Percentiles rank a stretch among this genome's conserved stretches.
Conservation (phyloP, 2,329 filamentous ascomycete species). For the Calonectria hongkongensis region DNA sequence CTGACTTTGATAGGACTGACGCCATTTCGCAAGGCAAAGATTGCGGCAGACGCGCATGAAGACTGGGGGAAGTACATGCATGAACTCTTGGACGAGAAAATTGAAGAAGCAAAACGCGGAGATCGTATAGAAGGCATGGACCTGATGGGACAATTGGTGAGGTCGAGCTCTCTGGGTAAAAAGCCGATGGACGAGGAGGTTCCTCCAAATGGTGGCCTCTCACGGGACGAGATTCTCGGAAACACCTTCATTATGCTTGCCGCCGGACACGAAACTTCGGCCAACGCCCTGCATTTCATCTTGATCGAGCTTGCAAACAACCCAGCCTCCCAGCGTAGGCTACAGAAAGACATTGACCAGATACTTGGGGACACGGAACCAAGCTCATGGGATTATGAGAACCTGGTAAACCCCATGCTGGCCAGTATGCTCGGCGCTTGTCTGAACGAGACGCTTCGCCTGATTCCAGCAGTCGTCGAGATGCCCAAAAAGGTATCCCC, state of each 20-base stretch:
- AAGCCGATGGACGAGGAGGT: constrained; percentile 17
- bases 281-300: constrained; percentile 83
- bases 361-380: constrained; percentile 77
- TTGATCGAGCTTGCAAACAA: constrained; percentile 81
- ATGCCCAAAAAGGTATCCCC: constrained; percentile 80
- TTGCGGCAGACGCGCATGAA: constrained; percentile 71
- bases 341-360: constrained; percentile 82
- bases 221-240: constrained; percentile 80
- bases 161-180: constrained; percentile 60
- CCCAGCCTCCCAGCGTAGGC: constrained; percentile 75
- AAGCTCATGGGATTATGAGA: constrained; percentile 82
- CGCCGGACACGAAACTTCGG: constrained; percentile 88
- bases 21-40: constrained; percentile 71
- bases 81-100: constrained; percentile 79
- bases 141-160: constrained; percentile 70
- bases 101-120: constrained; percentile 62
- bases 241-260: constrained; percentile 82
- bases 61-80: constrained; percentile 83
- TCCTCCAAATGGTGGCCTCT: constrained; percentile 63
- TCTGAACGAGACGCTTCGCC: constrained; percentile 85
- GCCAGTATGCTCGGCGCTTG: constrained; percentile 83
- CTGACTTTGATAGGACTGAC: constrained; percentile 60
- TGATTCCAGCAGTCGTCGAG: constrained; percentile 81
- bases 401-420: constrained; percentile 78
- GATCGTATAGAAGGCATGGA: constrained; percentile 68